Evolutionary conservation across 768 basidiomycete genomes (phyloP).

Genomic region (Tulasnella sp.): DNA sequence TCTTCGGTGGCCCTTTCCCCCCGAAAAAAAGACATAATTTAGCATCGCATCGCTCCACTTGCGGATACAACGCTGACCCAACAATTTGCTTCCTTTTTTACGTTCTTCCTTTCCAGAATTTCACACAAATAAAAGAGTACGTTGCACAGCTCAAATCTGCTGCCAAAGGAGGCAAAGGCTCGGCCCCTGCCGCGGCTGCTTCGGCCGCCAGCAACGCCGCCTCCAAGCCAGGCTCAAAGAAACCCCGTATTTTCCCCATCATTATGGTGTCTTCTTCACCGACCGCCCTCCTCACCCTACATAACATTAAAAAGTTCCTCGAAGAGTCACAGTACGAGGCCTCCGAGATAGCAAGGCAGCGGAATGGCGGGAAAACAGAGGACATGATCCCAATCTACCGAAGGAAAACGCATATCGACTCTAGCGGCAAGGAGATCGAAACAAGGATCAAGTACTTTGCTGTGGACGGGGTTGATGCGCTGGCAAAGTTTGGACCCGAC

Average conservation of each 20-base stretch:
- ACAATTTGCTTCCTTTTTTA: not conserved
- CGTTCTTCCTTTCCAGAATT: constrained; percentile 59
- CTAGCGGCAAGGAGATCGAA: constrained; percentile 57
- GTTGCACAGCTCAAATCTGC: constrained; percentile 67
- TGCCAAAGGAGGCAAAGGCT: constrained; percentile 48
- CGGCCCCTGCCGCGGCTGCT: constrained; percentile 38
- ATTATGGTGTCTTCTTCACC: constrained; percentile 97
- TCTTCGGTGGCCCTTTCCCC: not conserved
- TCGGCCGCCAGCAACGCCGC: constrained; percentile 9
- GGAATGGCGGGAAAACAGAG: constrained; percentile 60
- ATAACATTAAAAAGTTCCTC: constrained; percentile 91
- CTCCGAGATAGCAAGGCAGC: constrained; percentile 62
- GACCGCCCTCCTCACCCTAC: constrained; percentile 93
- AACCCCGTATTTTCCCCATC: constrained; percentile 84
- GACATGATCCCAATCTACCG: constrained; percentile 87
- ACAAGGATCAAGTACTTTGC: constrained; percentile 64
- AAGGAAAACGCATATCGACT: constrained; percentile 62
- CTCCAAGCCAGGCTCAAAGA: constrained; percentile 54
- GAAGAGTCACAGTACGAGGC: constrained; percentile 86
- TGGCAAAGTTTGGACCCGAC: constrained; percentile 86
- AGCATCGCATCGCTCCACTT: not conserved
- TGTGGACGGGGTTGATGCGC: constrained; percentile 87
- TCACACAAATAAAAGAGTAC: constrained; percentile 59
- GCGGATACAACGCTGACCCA: not conserved
- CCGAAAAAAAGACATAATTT: not conserved